These are phyloP conservation scores for Penicillium paradoxum DNA, from an alignment of 495 filamentous ascomycete genomes.

Conservation along the genomic window DNA sequence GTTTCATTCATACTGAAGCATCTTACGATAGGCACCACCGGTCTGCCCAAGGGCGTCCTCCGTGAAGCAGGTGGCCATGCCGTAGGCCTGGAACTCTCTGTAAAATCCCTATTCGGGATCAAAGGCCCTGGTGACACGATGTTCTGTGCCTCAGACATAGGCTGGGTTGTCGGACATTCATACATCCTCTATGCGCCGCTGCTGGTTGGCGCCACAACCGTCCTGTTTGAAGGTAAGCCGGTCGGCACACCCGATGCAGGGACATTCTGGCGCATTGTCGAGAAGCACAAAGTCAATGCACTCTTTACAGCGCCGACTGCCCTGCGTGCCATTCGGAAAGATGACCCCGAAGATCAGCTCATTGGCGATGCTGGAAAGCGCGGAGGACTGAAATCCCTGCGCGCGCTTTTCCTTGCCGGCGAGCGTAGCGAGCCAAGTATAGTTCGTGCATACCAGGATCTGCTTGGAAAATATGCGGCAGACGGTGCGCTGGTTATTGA, in stretches of 20 bases:
- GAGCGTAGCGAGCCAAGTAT: slow-evolving; percentile 88
- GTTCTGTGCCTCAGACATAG: slow-evolving; percentile 79
- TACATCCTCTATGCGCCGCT: slow-evolving; percentile 84
- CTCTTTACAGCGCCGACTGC: slow-evolving; percentile 87
- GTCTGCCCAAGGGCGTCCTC: slow-evolving; percentile 82
- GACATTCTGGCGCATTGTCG: slow-evolving; percentile 81
- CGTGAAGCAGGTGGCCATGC: slow-evolving; percentile 82
- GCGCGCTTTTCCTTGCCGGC: slow-evolving; percentile 79
- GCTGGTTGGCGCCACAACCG: slow-evolving; percentile 76
- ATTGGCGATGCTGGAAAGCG: slow-evolving; percentile 57
- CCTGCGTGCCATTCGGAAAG: slow-evolving; percentile 77
- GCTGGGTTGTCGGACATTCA: slow-evolving; percentile 81
- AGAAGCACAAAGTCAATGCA: slow-evolving; percentile 76
- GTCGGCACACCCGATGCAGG: slow-evolving; percentile 83
- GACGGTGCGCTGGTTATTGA: slow-evolving; percentile 68
- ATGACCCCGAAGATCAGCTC: slow-evolving; percentile 68
- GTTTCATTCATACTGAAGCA: background rate
- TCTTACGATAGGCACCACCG: slow-evolving; percentile 61
- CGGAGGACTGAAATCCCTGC: slow-evolving; percentile 62
- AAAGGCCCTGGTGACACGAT: slow-evolving; percentile 77
- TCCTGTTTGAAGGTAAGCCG: slow-evolving; percentile 90
- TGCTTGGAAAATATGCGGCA: slow-evolving; percentile 60
- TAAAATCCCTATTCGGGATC: slow-evolving; percentile 74
- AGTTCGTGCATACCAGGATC: slow-evolving; percentile 68
- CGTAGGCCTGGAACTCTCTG: slow-evolving; percentile 75